Base-by-base conservation (phyloP, 345 rosid species). In the Dimocarpus longan region DNA sequence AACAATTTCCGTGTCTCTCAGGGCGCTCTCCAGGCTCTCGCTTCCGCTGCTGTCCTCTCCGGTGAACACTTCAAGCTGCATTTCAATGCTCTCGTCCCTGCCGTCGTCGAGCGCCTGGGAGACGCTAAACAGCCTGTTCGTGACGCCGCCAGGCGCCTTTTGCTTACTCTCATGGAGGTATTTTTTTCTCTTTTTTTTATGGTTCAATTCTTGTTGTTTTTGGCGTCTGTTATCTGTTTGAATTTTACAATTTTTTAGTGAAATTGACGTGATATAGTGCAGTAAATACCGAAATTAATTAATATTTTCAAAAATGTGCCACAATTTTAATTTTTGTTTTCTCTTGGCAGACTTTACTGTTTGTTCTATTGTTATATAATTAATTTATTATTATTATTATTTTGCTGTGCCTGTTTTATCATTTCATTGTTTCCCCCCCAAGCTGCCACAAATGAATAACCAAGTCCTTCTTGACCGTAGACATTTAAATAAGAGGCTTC, bases 101-200 rank as follows among this genome's bases (percentile, higher is more conserved):
- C 98, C 43, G 98, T 87, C 10, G 99, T 96, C 0, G 99, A 96
- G 84, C 88, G 99, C 2, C 82, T 94, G 28, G 99, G 98, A 8
- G 98, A 96, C 66, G 88, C 87, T 26, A 96, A 94, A 76, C 99
- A 96, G 79, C 99, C 99, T 0, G 99, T 96, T 42, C 82, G 99
- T 37, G 98, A 96, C 76, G 98, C 99, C 18, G 98, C 99, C 7
- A 88, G 98, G 80, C 92, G 99, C 40, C 84, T 96, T 64, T 78
- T 96, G 84, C 93, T 95, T 22, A 96, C 99, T 76, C 94, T 96
- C n/a, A 96, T 96, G 99, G 98, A 96, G 99, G 99, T 94, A 69
- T 19, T 10, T 19, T 24, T 2, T 32, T 5, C 10, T n/a, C 28
- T 32, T 16, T 67, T 7, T 67, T 16, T 15, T 2, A 8, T 60